Evolutionary conservation across 2,329 filamentous ascomycete species (phyloP).

Genomic region (Dactylonectria estremocensis): DNA sequence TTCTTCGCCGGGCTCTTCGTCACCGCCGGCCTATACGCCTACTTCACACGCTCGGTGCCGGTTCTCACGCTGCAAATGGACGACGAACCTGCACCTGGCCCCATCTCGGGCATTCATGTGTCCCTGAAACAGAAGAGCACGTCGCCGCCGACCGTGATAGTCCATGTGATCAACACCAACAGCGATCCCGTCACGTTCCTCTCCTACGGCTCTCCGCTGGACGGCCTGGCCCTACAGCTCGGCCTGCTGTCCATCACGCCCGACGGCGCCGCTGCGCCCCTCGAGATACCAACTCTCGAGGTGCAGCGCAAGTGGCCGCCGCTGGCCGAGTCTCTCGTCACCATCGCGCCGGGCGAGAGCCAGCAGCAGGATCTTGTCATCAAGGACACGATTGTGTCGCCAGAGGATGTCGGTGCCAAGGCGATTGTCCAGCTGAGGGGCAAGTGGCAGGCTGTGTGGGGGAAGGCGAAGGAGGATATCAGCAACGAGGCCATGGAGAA

Average conservation of each 20-base stretch:
- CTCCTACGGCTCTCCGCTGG: slow-evolving; percentile 62
- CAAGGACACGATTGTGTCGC: slow-evolving; percentile 54
- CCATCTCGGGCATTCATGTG: slow-evolving; percentile 51
- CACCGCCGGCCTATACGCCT: slow-evolving; percentile 40
- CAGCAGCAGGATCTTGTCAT: slow-evolving; percentile 55
- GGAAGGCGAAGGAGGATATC: slow-evolving; percentile 43
- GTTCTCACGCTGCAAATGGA: slow-evolving; percentile 33
- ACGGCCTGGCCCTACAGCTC: slow-evolving; percentile 58
- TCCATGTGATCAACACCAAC: slow-evolving; percentile 59
- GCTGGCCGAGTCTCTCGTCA: slow-evolving; percentile 54
- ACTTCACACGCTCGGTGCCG: slow-evolving; percentile 35
- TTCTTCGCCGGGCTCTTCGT: slow-evolving; percentile 42
- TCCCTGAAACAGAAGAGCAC: slow-evolving; percentile 52
- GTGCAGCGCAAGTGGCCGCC: slow-evolving; percentile 61
- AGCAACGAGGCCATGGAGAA: slow-evolving; percentile 39
- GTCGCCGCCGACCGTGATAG: slow-evolving; percentile 55
- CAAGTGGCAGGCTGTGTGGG: slow-evolving; percentile 55
- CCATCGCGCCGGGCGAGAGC: slow-evolving; percentile 56
- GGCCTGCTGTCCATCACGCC: slow-evolving; percentile 60
- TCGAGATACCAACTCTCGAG: slow-evolving; percentile 57
- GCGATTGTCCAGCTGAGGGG: slow-evolving; percentile 56
- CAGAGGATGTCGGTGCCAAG: slow-evolving; percentile 52
- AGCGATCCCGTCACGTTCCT: slow-evolving; percentile 58
- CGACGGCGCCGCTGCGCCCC: slow-evolving; percentile 49
- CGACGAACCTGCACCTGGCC: slow-evolving; percentile 15